Evolutionary conservation across 208 protist genomes (phyloP).

Genomic region (Trypanosoma boissoni): DNA sequence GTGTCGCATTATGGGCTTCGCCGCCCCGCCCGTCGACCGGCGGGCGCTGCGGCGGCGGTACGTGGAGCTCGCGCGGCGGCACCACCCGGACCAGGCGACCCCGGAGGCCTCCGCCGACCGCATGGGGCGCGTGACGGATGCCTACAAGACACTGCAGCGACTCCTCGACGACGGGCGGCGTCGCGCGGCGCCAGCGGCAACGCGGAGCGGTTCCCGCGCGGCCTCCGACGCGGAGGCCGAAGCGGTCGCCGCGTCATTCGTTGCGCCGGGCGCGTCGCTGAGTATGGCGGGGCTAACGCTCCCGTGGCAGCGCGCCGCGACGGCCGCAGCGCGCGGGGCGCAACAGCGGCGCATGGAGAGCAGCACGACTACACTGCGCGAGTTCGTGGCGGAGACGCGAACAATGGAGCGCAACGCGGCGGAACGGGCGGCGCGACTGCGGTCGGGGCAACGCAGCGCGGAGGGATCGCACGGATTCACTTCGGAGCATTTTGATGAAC

Average conservation of each 20-base stretch:
- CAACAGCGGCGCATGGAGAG: slow-evolving; percentile 29
- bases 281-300: slow-evolving; percentile 53
- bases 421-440: slow-evolving; percentile 30
- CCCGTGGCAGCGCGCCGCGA: slow-evolving; percentile 64
- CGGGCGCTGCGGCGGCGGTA: slow-evolving; percentile 66
- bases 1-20: slow-evolving; percentile 60
- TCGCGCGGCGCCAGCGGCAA: background rate
- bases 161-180: slow-evolving; percentile 36
- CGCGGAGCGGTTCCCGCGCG: background rate
- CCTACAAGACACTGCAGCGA: slow-evolving; percentile 59
- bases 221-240: slow-evolving; percentile 23
- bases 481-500: slow-evolving; percentile 53
- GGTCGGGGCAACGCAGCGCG: slow-evolving; percentile 24
- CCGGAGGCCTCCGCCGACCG: slow-evolving; percentile 34
- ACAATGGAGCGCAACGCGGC: slow-evolving; percentile 29
- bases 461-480: slow-evolving; percentile 76
- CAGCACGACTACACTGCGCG: slow-evolving; percentile 26
- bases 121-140: slow-evolving; percentile 69
- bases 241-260: slow-evolving; percentile 44
- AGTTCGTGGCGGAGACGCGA: slow-evolving; percentile 40
- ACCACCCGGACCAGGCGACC: slow-evolving; percentile 64
- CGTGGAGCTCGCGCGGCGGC: slow-evolving; percentile 59
- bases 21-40: slow-evolving; percentile 46
- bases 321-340: slow-evolving; percentile 18
- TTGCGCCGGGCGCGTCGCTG: slow-evolving; percentile 52